These are phyloP conservation scores for Monsonia emarginata DNA, from an alignment of 441 rosid species.

Conservation along the genomic window DNA sequence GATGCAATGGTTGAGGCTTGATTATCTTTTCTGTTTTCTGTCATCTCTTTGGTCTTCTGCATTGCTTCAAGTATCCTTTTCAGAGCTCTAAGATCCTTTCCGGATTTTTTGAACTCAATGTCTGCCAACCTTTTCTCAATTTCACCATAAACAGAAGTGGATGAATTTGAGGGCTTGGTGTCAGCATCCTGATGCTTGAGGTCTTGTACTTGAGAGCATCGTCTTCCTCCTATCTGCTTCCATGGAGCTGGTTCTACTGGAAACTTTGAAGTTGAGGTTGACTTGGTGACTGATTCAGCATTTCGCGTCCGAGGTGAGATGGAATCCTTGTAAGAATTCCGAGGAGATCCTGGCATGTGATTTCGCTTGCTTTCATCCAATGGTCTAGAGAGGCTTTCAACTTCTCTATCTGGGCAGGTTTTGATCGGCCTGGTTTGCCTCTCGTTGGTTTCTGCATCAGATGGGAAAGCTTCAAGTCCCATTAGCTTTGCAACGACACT, in stretches of 20 bases:
- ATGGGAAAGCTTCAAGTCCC: slow-evolving; percentile 70
- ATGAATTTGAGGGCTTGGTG: slow-evolving; percentile 22
- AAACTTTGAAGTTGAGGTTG: slow-evolving; percentile 35
- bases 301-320: slow-evolving; percentile 31
- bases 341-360: slow-evolving; percentile 35
- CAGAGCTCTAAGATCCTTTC: slow-evolving; percentile 82
- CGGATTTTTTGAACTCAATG: slow-evolving; percentile 64
- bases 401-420: slow-evolving; percentile 18
- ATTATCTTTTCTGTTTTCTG: slow-evolving; percentile 34
- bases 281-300: slow-evolving; percentile 36
- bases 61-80: slow-evolving; percentile 80
- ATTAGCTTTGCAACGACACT: slow-evolving; percentile 77
- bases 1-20: slow-evolving; percentile 22
- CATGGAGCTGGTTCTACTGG: slow-evolving; percentile 62
- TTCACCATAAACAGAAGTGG: slow-evolving; percentile 61
- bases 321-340: slow-evolving; percentile 37
- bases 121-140: slow-evolving; percentile 71
- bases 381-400: slow-evolving; percentile 19
- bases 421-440: slow-evolving; percentile 17
- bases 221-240: slow-evolving; percentile 49
- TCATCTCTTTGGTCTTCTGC: slow-evolving; percentile 50
- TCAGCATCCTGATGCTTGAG: slow-evolving; percentile 23
- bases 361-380: slow-evolving; percentile 32
- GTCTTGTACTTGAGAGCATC: slow-evolving; percentile 30
- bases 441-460: slow-evolving; percentile 22